Conservation (phyloP, 768 basidiomycete genomes). For the Boletus vinaceobasis region DNA sequence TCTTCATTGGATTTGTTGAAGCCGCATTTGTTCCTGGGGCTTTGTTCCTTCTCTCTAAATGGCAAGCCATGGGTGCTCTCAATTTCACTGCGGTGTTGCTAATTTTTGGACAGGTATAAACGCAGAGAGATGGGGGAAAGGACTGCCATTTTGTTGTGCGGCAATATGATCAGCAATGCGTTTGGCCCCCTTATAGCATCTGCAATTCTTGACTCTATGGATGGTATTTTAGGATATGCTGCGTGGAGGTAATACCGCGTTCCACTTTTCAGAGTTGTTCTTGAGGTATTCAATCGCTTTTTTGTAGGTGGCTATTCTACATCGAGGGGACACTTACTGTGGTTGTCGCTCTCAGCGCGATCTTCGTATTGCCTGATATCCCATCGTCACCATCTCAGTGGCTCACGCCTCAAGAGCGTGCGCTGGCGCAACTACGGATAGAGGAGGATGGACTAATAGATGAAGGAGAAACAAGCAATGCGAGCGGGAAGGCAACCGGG, state of each 20-base stretch:
- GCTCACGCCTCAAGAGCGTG: constrained; percentile 55
- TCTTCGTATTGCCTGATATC: constrained; percentile 73
- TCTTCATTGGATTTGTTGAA: constrained; percentile 75
- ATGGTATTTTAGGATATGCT: constrained; percentile 60
- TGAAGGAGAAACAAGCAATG: constrained; percentile 39
- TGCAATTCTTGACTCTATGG: constrained; percentile 68
- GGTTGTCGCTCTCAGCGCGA: constrained; percentile 47
- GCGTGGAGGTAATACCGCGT: constrained; percentile 60
- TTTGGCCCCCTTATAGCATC: constrained; percentile 79
- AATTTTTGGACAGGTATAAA: constrained; percentile 55
- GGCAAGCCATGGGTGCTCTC: constrained; percentile 28
- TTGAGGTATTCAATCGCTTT: background rate
- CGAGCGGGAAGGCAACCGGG: constrained; percentile 38
- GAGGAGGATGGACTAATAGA: constrained; percentile 61
- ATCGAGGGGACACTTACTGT: constrained; percentile 60
- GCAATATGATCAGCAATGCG: constrained; percentile 75
- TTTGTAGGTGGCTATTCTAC: constrained; percentile 66
- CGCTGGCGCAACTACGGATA: constrained; percentile 58
- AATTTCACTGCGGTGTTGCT: constrained; percentile 40
- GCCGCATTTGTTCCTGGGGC: constrained; percentile 72
- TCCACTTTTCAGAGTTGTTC: background rate
- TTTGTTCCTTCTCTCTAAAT: constrained; percentile 34
- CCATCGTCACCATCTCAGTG: constrained; percentile 57
- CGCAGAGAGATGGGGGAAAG: constrained; percentile 66
- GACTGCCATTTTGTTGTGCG: constrained; percentile 66